Percentiles rank a stretch among this genome's conserved stretches.
Conservation (phyloP, 306 rosid genomes). For the Styphnolobium japonicum region DNA sequence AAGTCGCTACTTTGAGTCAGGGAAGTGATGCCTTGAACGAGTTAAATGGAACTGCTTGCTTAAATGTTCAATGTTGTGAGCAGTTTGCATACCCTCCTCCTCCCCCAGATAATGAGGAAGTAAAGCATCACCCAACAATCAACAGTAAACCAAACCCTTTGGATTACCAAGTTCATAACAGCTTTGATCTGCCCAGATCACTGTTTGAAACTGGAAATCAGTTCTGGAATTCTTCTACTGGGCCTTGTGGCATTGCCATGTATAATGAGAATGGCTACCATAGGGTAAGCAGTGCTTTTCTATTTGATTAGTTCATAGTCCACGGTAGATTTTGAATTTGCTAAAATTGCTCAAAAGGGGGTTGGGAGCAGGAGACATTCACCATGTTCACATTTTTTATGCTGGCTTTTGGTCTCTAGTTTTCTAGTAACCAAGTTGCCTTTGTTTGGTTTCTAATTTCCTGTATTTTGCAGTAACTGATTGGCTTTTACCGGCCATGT, state of each 20-base stretch:
- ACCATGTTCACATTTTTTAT: not conserved
- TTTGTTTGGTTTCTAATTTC: conserved; percentile 20
- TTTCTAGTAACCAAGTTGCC: not conserved
- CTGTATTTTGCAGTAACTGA: conserved; percentile 55
- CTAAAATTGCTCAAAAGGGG: not conserved
- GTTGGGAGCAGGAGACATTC: not conserved
- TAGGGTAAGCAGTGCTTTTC: conserved; percentile 40
- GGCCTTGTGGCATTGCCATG: conserved; percentile 57
- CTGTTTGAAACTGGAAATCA: conserved; percentile 56
- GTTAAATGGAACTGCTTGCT: conserved; percentile 46
- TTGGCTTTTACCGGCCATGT: not conserved
- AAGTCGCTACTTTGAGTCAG: conserved; percentile 43
- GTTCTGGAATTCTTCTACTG: conserved; percentile 52
- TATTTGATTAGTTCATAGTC: not conserved
- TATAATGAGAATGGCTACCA: conserved; percentile 51
- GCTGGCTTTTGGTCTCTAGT: not conserved
- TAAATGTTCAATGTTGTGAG: conserved; percentile 44
- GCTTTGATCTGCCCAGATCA: conserved; percentile 47
- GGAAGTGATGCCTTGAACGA: conserved; percentile 49
- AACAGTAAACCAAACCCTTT: conserved; percentile 33
- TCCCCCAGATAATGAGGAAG: conserved; percentile 38
- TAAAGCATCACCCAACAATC: conserved; percentile 32
- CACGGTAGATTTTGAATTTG: not conserved
- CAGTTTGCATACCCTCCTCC: conserved; percentile 53
- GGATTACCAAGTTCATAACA: conserved; percentile 55